A percentile compares a stretch with the other conserved stretches of the same genome.
Conservation (phyloP, 192 early-diverging fungal genomes). For the Coemansia sp. region DNA sequence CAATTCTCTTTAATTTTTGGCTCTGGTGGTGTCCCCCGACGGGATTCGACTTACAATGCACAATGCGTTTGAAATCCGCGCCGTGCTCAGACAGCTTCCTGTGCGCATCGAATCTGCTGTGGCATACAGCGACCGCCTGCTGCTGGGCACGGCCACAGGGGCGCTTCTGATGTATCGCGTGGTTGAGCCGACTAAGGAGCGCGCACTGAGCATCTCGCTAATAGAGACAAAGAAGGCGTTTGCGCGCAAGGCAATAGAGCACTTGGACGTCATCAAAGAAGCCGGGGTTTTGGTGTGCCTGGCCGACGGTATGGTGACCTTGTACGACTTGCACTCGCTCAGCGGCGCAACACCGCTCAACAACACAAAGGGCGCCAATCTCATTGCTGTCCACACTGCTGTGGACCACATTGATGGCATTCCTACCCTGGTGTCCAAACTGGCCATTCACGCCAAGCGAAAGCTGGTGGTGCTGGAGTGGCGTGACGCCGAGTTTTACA, state of each 20-base stretch:
- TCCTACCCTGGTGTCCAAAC: conserved; percentile 66
- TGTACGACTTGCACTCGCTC: conserved; percentile 74
- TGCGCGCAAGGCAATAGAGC: conserved; percentile 66
- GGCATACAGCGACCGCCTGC: conserved; percentile 65
- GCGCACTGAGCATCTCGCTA: conserved; percentile 50
- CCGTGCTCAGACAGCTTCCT: conserved; percentile 68
- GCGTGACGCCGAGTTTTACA: conserved; percentile 68
- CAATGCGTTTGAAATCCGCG: conserved; percentile 73
- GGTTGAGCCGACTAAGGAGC: conserved; percentile 21
- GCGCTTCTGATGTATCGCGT: conserved; percentile 68
- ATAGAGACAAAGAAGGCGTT: conserved; percentile 67
- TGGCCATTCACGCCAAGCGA: conserved; percentile 70
- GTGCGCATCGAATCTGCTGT: conserved; percentile 71
- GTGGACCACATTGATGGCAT: conserved; percentile 65
- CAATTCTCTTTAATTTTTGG: neutral
- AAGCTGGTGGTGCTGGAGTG: conserved; percentile 73
- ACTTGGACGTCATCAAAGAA: conserved; percentile 72
- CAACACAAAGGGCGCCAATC: conserved; percentile 71
- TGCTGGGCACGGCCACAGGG: conserved; percentile 68
- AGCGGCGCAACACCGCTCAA: conserved; percentile 62
- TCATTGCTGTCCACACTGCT: conserved; percentile 70
- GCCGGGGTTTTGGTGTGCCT: conserved; percentile 68
- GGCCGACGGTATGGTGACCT: conserved; percentile 67
- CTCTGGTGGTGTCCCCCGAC: too few species aligned
- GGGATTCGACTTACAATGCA: conserved; percentile 54